phyloP scores from a whole-genome alignment of 78 protist species.

The Chrysochromulina tobinii region DNA sequence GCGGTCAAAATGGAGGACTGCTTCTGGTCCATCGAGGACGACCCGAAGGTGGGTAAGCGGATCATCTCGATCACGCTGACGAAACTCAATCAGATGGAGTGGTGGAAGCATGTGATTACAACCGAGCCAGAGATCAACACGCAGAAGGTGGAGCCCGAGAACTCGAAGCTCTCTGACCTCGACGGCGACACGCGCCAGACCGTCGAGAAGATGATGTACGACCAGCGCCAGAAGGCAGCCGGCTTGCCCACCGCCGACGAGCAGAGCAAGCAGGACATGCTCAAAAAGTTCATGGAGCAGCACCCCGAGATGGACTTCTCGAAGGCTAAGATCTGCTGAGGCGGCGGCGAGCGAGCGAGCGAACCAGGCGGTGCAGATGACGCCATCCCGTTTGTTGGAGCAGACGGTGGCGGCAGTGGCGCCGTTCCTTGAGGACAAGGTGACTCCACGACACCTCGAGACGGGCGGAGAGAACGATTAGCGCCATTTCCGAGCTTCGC shows the following conservation, averaged over 20 bases:
- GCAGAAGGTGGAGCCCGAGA: slow-evolving; percentile 68
- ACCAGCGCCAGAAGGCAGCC: slow-evolving; percentile 62
- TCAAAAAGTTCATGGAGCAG: slow-evolving; percentile 61
- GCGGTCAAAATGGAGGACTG: slow-evolving; percentile 23
- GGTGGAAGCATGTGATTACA: slow-evolving; percentile 44
- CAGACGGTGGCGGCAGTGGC: too few relatives aligned
- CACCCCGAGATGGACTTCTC: slow-evolving; percentile 59
- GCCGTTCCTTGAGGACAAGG: too few relatives aligned
- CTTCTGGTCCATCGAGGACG: slow-evolving; percentile 52
- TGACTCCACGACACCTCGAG: too few relatives aligned
- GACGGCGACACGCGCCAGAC: slow-evolving; percentile 66
- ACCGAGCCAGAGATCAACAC: slow-evolving; percentile 57
- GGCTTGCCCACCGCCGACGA: slow-evolving; percentile 73
- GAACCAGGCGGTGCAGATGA: too few relatives aligned
- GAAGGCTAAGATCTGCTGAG: slow-evolving; percentile 42
- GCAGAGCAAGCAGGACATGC: slow-evolving; percentile 59
- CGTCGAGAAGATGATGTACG: slow-evolving; percentile 77
- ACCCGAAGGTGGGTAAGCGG: neutral
- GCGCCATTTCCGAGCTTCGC: too few relatives aligned
- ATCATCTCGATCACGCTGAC: slow-evolving; percentile 10
- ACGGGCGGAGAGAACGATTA: too few relatives aligned
- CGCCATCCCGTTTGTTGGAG: too few relatives aligned
- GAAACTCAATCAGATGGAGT: slow-evolving; percentile 41
- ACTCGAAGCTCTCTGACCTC: slow-evolving; percentile 62
- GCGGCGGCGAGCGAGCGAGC: neutral